These are phyloP conservation scores for Calonectria fujianensis DNA, from an alignment of 2,329 filamentous ascomycete species.

Conservation along the genomic window DNA sequence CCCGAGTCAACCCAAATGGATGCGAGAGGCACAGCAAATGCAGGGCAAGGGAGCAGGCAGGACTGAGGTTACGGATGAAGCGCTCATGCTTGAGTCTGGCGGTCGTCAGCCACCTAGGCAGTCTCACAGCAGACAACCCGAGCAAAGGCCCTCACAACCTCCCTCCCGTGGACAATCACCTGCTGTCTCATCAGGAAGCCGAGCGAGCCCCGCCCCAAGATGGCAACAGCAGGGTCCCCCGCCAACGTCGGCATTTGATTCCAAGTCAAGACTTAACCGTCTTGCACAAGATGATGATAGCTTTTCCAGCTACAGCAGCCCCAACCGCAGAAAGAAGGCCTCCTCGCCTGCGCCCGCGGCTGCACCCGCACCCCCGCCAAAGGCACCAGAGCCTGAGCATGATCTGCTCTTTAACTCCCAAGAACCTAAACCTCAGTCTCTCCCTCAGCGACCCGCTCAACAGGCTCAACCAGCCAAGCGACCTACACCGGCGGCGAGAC, in stretches of 20 bases:
- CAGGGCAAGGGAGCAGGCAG: constrained; percentile 58
- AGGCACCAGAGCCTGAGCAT: constrained; percentile 65
- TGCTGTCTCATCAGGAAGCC: constrained; percentile 65
- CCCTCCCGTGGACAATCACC: constrained; percentile 70
- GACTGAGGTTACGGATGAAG: constrained; percentile 79
- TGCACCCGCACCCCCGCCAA: constrained; percentile 53
- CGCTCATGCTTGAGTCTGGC: constrained; percentile 85
- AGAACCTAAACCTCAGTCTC: constrained; percentile 59
- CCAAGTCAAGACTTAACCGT: constrained; percentile 78
- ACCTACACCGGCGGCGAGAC: constrained; percentile 53
- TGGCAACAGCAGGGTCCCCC: constrained; percentile 73
- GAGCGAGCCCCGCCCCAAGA: constrained; percentile 70
- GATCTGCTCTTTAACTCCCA: constrained; percentile 78
- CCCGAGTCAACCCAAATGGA: constrained; percentile 92
- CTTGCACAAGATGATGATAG: constrained; percentile 87
- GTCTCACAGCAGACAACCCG: constrained; percentile 54
- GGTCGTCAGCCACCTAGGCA: constrained; percentile 65
- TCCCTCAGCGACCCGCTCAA: constrained; percentile 62
- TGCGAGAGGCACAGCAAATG: constrained; percentile 82
- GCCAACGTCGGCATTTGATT: constrained; percentile 60
- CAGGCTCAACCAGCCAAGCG: constrained; percentile 61
- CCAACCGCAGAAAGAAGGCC: constrained; percentile 84
- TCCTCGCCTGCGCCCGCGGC: constrained; percentile 67
- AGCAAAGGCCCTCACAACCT: constrained; percentile 56
- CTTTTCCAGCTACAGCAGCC: constrained; percentile 90